Evolutionary conservation across 2,329 filamentous ascomycete genomes (phyloP).

Genomic region (Cephalotrichum gorgonifer): DNA sequence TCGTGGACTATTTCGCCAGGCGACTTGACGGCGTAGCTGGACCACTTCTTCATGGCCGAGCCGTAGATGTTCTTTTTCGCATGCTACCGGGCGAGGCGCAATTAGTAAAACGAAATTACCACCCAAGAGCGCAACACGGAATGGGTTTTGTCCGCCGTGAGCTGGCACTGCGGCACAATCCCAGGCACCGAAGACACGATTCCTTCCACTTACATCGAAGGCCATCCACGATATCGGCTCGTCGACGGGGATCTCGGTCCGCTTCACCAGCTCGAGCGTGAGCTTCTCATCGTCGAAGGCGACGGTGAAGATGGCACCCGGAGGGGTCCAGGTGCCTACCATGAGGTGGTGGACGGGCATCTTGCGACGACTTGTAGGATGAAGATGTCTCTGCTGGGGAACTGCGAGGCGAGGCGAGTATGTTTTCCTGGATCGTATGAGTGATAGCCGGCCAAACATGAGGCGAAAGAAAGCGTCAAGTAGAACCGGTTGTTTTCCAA

Average conservation of each 20-base stretch:
- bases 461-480: no score
- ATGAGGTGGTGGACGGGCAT: slow-evolving; percentile 82
- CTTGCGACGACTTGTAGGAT: no score
- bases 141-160: not conserved
- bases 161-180: no score
- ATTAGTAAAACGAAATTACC: not conserved
- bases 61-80: slow-evolving; percentile 77
- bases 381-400: no score
- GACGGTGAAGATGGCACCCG: slow-evolving; percentile 82
- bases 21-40: slow-evolving; percentile 65
- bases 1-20: slow-evolving; percentile 69
- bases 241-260: slow-evolving; percentile 69
- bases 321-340: slow-evolving; percentile 85
- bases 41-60: slow-evolving; percentile 90
- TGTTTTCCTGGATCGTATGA: no score
- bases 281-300: slow-evolving; percentile 76
- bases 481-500: no score
- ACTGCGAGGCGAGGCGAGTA: no score
- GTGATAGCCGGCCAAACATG: no score
- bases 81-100: slow-evolving; percentile 41
- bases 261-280: slow-evolving; percentile 65
- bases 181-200: not conserved
- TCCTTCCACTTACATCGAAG: slow-evolving; percentile 59
- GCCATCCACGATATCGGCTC: slow-evolving; percentile 94
- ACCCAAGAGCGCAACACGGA: not conserved